These are phyloP conservation scores for Aphanomyces euteiches DNA, from an alignment of 352 stramenopile genomes.

Conservation along the genomic window DNA sequence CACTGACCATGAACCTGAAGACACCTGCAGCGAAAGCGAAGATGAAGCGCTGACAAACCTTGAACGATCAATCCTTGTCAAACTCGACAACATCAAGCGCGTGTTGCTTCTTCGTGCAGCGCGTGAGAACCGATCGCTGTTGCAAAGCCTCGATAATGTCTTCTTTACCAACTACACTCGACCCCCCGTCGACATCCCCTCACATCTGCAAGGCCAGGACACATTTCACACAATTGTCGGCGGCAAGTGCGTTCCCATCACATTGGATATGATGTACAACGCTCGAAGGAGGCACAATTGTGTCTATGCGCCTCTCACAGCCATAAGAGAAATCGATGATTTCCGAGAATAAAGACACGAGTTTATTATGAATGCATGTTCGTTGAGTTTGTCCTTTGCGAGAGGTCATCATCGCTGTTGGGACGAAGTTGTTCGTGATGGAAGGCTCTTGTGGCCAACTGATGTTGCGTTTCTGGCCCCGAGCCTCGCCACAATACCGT, in stretches of 20 bases:
- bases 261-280: slow-evolving; percentile 28
- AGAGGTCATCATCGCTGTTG: too few species aligned
- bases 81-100: slow-evolving; percentile 20
- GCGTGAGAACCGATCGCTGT: neutral
- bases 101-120: slow-evolving; percentile 5
- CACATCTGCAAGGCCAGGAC: slow-evolving; percentile 3
- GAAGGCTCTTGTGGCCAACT: too few species aligned
- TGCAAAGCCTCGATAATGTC: slow-evolving; percentile 10
- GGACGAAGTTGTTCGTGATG: too few species aligned
- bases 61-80: neutral
- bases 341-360: too few species aligned
- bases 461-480: too few species aligned
- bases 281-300: neutral
- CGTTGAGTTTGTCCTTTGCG: too few species aligned
- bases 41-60: neutral
- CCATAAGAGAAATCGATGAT: too few species aligned
- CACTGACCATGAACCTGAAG: neutral
- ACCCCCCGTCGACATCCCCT: slow-evolving; percentile 17
- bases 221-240: slow-evolving; percentile 5
- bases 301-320: too few species aligned
- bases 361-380: too few species aligned
- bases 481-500: too few species aligned
- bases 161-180: slow-evolving; percentile 6
- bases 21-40: slow-evolving; percentile 3
- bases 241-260: slow-evolving; percentile 23